Conservation (phyloP, 208 protist species). For the Phytomonas francai region DNA sequence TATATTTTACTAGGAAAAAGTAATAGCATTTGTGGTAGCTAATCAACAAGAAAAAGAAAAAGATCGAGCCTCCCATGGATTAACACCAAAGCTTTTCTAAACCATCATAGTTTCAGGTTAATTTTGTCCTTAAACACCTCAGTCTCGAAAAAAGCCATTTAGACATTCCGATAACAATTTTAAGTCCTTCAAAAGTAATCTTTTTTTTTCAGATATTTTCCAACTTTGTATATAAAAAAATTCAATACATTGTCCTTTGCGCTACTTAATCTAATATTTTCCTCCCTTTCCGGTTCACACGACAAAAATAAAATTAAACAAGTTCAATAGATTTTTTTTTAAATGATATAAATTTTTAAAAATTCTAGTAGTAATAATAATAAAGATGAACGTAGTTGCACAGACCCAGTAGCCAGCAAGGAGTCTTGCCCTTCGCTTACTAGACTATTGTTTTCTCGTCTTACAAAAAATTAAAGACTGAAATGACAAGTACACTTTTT, state of each 20-base stretch:
- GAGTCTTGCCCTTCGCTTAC: neutral
- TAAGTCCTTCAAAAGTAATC: neutral
- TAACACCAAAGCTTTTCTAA: neutral
- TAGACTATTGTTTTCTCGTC: neutral
- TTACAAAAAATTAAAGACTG: neutral
- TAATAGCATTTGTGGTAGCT: neutral
- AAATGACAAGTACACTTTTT: neutral
- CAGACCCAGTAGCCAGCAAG: neutral
- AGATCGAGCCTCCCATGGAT: neutral
- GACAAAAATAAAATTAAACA: neutral
- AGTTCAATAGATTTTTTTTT: neutral
- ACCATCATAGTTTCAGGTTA: neutral
- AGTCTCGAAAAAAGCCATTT: neutral
- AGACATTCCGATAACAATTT: neutral
- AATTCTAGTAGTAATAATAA: conserved; percentile 1
- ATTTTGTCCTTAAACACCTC: neutral
- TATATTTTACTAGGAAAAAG: neutral
- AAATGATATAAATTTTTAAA: neutral
- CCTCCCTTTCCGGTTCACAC: neutral
- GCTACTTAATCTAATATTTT: neutral
- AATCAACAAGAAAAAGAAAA: neutral
- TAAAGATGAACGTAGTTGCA: neutral
- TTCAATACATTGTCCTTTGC: neutral
- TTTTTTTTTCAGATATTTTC: neutral
- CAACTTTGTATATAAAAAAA: neutral